Evolutionary conservation across 768 basidiomycete genomes (phyloP).

Genomic region (Mycena kentingensis): DNA sequence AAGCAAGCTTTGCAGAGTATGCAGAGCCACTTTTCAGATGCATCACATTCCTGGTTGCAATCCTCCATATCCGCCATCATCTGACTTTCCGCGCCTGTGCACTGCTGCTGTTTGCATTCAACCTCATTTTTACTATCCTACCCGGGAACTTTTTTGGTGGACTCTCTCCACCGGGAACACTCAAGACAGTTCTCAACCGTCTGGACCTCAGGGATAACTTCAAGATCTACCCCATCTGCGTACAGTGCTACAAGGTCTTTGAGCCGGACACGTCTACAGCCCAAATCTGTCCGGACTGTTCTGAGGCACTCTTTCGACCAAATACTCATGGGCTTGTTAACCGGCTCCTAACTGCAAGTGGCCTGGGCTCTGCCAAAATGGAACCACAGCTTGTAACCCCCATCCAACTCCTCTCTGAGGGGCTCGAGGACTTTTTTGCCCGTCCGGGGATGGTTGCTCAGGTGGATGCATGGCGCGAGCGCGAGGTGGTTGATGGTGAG

Average conservation of each 20-base stretch:
- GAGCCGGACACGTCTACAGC: background rate
- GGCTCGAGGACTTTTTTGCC: slow-evolving; percentile 10
- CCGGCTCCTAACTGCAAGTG: background rate
- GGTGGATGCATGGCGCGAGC: slow-evolving; percentile 15
- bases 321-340: background rate
- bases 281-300: background rate
- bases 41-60: slow-evolving; percentile 17
- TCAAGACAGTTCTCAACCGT: background rate
- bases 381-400: slow-evolving; percentile 16
- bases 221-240: background rate
- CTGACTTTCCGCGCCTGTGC: slow-evolving; percentile 26
- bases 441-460: slow-evolving; percentile 9
- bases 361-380: background rate
- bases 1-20: too few relatives aligned
- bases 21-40: too few relatives aligned
- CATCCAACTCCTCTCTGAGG: slow-evolving; percentile 13
- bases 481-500: background rate
- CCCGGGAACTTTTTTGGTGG: background rate
- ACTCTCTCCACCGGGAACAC: background rate
- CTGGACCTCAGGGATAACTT: background rate
- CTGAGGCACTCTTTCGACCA: background rate
- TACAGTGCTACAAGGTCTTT: background rate
- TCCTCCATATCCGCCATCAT: slow-evolving; percentile 26
- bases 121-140: slow-evolving; percentile 10
- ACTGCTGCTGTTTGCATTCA: slow-evolving; percentile 15